These are phyloP conservation scores for Penicillium fuscoglaucum DNA, from an alignment of 2,329 filamentous ascomycete genomes.

Conservation along the genomic window DNA sequence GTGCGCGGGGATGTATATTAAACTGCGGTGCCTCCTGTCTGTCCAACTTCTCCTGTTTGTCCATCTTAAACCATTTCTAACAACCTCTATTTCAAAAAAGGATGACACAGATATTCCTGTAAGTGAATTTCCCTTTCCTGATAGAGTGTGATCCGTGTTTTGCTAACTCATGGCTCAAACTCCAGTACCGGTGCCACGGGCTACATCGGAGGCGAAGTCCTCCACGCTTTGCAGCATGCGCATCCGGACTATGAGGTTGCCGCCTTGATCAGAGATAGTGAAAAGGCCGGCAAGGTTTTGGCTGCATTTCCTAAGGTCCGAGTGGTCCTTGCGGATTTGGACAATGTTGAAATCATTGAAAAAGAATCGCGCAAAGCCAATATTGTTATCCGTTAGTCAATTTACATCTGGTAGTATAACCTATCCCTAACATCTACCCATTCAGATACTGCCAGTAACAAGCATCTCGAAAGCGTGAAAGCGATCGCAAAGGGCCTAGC, in stretches of 20 bases:
- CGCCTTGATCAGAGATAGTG: slow-evolving; percentile 31
- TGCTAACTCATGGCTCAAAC: background rate
- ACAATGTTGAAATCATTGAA: slow-evolving; percentile 28
- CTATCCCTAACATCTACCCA: background rate
- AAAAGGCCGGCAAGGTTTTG: slow-evolving; percentile 30
- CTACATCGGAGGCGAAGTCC: slow-evolving; percentile 51
- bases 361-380: slow-evolving; percentile 7
- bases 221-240: slow-evolving; percentile 38
- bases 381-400: slow-evolving; percentile 7
- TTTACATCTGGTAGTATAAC: no score
- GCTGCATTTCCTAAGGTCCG: slow-evolving; percentile 36
- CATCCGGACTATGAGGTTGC: slow-evolving; percentile 46
- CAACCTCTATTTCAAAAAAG: background rate
- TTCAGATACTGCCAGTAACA: slow-evolving; percentile 8
- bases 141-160: background rate
- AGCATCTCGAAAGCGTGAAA: slow-evolving; percentile 5
- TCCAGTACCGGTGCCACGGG: slow-evolving; percentile 8
- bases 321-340: slow-evolving; percentile 41
- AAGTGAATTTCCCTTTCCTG: background rate
- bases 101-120: slow-evolving; percentile 8
- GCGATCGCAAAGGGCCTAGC: slow-evolving; percentile 6
- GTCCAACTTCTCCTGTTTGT: background rate
- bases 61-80: background rate
- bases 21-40: background rate
- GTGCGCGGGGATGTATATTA: slow-evolving; percentile 4